Base-by-base conservation (phyloP, 148 eudicot species). In the Agrostemma githago region DNA sequence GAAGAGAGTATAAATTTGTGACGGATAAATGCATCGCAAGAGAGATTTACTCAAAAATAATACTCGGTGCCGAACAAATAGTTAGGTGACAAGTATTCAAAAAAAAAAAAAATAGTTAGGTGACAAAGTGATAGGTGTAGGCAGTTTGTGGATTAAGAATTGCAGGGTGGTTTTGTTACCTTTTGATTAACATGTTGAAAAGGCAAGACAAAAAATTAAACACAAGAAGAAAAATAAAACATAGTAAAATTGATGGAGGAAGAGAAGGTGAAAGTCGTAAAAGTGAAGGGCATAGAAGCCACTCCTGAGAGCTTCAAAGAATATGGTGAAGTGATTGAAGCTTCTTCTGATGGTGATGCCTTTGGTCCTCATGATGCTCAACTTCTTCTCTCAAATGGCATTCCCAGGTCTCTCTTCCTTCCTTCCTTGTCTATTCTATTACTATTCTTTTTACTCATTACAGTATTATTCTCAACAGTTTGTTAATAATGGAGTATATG, bases 331-430 rank as follows among this genome's bases (percentile, higher is more conserved):
- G 91, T 90, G 10, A 85, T 92, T 14, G 79, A 85, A 38, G 80
- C 91, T 44, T 83, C 83, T 1, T 59, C 81, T 54, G 97, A 90
- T 74, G 88, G 86, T 16, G 82, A 83, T 17, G 76, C 77, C 26
- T 92, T 86, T 67, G 96, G 96, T 3, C 93, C 96, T 68, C 77
- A 20, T 68, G 97, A 92, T 79, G 97, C 96, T 63, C 93, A 88
- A 46, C 89, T 92, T 40, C 89, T 88, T 81, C 92, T 92, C 56
- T 82, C 85, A n/a, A 77, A 73, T 38, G 97, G 97, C 43, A 88
- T 57, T 57, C 97, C 97, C 5, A 90, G 97, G 97, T 92, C 40
- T 17, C 12, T 57, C 39, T 76, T 62, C 57, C 57, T 51, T 72
- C 26, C 42, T 37, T 68, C 12, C 44, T 41, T 53, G 3, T 42